A percentile compares a stretch with the other conserved stretches of the same genome.
phyloP scores from a whole-genome alignment of 2,329 filamentous ascomycete species.

The Alternaria arbusti region DNA sequence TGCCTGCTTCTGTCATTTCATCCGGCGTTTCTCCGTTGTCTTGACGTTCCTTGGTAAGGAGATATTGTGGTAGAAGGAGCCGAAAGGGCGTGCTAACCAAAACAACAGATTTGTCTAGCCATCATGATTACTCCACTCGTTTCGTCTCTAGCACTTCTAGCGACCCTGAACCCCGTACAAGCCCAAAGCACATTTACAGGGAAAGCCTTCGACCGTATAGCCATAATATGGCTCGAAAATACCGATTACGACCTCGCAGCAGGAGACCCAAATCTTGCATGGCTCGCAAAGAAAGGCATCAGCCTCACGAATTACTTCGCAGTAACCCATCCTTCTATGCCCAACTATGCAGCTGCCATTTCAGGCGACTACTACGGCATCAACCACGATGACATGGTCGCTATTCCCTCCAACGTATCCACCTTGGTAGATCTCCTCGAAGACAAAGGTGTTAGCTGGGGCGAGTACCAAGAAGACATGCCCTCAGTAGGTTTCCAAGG shows the following conservation, averaged over 20 bases:
- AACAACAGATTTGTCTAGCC: background rate
- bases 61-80: background rate
- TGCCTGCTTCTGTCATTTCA: background rate
- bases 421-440: slow-evolving; percentile 53
- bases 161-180: slow-evolving; percentile 51
- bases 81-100: background rate
- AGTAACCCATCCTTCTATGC: slow-evolving; percentile 73
- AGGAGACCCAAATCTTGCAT: slow-evolving; percentile 66
- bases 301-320: slow-evolving; percentile 62
- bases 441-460: slow-evolving; percentile 55
- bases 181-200: slow-evolving; percentile 63
- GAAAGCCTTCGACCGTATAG: slow-evolving; percentile 74
- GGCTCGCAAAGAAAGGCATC: slow-evolving; percentile 67
- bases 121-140: slow-evolving; percentile 9
- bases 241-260: slow-evolving; percentile 70
- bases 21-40: background rate
- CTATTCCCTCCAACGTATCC: slow-evolving; percentile 49
- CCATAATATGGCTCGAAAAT: slow-evolving; percentile 80
- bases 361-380: slow-evolving; percentile 78
- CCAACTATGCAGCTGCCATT: slow-evolving; percentile 74
- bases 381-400: slow-evolving; percentile 68
- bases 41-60: background rate
- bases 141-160: slow-evolving; percentile 21
- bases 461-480: slow-evolving; percentile 77
- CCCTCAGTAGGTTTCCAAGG: slow-evolving; percentile 77